Evolutionary conservation across 2,329 filamentous ascomycete genomes (phyloP).

Genomic region (Fusarium acutatum): DNA sequence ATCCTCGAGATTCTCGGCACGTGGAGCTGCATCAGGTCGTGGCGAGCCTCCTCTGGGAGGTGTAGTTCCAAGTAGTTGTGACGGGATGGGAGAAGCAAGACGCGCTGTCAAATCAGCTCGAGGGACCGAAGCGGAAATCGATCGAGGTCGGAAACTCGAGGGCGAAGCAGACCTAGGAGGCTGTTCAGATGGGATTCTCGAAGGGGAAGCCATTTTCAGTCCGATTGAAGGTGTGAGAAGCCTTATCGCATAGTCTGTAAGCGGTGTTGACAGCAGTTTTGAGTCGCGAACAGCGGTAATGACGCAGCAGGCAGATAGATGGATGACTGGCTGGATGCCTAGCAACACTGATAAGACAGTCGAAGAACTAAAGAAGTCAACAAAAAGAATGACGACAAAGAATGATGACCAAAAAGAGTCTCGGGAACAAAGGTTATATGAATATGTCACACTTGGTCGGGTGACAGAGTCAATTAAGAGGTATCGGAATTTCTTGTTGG

Average conservation of each 20-base stretch:
- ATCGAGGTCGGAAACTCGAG: conserved; percentile 55
- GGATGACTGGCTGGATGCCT: background rate
- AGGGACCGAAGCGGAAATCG: conserved; percentile 61
- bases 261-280: conserved; percentile 8
- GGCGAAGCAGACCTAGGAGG: conserved; percentile 58
- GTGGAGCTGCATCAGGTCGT: conserved; percentile 32
- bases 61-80: conserved; percentile 48
- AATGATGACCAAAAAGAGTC: conserved; percentile 16
- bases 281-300: conserved; percentile 19
- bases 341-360: conserved; percentile 13
- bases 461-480: conserved; percentile 35
- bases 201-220: conserved; percentile 49
- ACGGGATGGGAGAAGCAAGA: conserved; percentile 65
- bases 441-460: conserved; percentile 19
- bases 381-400: conserved; percentile 30
- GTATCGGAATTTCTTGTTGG: conserved; percentile 15
- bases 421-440: conserved; percentile 17
- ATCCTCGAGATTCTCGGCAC: conserved; percentile 47
- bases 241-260: conserved; percentile 42
- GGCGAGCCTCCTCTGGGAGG: conserved; percentile 50
- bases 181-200: conserved; percentile 49
- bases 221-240: conserved; percentile 14
- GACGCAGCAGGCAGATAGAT: conserved; percentile 7
- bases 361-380: conserved; percentile 1
- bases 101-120: conserved; percentile 69